These are phyloP conservation scores for Ustilago trichophora DNA, from an alignment of 1,284 basidiomycete species.

Conservation along the genomic window DNA sequence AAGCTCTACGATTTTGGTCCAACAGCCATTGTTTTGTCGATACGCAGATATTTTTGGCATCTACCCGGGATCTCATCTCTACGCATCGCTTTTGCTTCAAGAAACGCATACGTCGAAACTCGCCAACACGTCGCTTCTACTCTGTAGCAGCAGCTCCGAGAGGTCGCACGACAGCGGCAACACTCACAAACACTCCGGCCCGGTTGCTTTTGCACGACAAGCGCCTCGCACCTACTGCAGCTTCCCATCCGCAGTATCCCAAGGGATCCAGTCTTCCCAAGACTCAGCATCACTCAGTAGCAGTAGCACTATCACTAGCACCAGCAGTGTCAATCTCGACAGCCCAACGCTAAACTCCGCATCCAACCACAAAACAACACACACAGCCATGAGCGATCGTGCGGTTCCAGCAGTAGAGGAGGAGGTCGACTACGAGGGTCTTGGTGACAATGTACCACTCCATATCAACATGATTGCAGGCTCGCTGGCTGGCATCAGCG, in stretches of 20 bases:
- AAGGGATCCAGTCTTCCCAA: slow-evolving; percentile 1
- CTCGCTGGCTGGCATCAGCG: slow-evolving; percentile 95
- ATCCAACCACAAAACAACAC: background rate
- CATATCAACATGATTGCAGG: slow-evolving; percentile 95
- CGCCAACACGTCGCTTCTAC: slow-evolving; percentile 26
- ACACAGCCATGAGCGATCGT: slow-evolving; percentile 35
- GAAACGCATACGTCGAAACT: background rate
- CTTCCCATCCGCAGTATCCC: slow-evolving; percentile 26
- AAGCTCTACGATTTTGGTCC: no score
- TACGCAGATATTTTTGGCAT: no score
- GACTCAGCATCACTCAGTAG: background rate
- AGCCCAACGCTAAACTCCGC: background rate
- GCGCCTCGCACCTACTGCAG: slow-evolving; percentile 16
- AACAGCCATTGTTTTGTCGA: no score
- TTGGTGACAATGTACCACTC: slow-evolving; percentile 59
- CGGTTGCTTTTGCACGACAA: slow-evolving; percentile 5
- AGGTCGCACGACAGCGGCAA: slow-evolving; percentile 12
- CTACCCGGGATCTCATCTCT: no score
- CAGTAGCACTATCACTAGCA: background rate
- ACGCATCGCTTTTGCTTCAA: background rate
- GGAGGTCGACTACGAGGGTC: slow-evolving; percentile 65
- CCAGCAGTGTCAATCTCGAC: background rate
- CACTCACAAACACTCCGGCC: background rate
- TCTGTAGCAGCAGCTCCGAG: slow-evolving; percentile 5
- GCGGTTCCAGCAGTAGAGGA: slow-evolving; percentile 47